Percentiles rank a stretch among this genome's conserved stretches.
Conservation (phyloP, 1,284 basidiomycete species). For the Tylopilus sp. region DNA sequence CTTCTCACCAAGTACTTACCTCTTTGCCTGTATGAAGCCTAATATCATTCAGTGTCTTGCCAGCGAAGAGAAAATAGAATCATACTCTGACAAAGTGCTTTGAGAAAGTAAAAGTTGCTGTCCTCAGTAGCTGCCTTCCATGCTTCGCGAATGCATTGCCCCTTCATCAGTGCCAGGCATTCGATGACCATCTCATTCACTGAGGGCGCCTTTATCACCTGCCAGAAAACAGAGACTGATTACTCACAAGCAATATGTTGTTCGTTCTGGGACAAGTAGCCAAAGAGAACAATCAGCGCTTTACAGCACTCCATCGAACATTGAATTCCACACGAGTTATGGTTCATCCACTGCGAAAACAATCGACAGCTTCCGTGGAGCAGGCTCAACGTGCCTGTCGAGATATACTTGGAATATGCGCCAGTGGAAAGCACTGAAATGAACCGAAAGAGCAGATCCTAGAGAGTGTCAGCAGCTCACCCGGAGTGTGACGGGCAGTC, state of each 20-base stretch:
- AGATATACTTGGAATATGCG: constrained; percentile 10
- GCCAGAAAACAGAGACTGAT: background rate
- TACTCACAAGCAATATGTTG: constrained; percentile 30
- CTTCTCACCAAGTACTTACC: constrained; percentile 15
- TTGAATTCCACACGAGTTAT: constrained; percentile 25
- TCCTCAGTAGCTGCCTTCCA: constrained; percentile 23
- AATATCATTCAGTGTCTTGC: constrained; percentile 5
- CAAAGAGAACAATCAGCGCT: constrained; percentile 37
- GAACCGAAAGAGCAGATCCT: constrained; percentile 28
- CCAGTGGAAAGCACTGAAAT: constrained; percentile 17
- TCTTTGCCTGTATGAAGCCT: constrained; percentile 19
- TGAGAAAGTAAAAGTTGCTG: constrained; percentile 9
- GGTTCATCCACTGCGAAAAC: constrained; percentile 25
- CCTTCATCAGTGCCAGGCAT: constrained; percentile 24
- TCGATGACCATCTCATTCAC: constrained; percentile 44
- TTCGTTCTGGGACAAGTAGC: constrained; percentile 26
- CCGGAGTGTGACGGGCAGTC: background rate
- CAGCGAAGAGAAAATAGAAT: background rate
- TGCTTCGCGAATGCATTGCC: constrained; percentile 17
- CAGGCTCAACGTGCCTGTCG: constrained; percentile 17
- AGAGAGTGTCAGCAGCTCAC: constrained; percentile 11
- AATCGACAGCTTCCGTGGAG: constrained; percentile 21
- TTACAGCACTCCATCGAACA: constrained; percentile 33
- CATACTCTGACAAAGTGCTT: constrained; percentile 22
- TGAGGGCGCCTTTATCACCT: constrained; percentile 18